phyloP scores from a whole-genome alignment of 1,284 basidiomycete genomes.

The Ustilago vetiveriae region DNA sequence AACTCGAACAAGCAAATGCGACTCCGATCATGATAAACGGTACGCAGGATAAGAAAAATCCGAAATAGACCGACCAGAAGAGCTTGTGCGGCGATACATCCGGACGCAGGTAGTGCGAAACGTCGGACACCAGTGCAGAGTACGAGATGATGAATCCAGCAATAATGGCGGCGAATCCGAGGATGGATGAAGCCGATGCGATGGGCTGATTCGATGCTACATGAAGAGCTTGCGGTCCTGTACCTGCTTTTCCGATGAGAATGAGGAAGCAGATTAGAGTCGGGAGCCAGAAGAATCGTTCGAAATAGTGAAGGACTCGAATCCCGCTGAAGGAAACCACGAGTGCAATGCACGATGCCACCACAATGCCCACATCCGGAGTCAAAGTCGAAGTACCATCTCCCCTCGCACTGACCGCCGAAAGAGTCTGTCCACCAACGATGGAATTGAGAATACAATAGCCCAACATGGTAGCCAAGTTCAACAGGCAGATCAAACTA shows the following conservation, averaged over 20 bases:
- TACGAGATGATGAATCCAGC: slow-evolving; percentile 72
- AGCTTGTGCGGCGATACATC: slow-evolving; percentile 70
- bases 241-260: slow-evolving; percentile 71
- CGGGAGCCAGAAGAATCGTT: slow-evolving; percentile 79
- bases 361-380: slow-evolving; percentile 81
- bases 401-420: slow-evolving; percentile 65
- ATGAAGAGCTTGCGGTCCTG: slow-evolving; percentile 71
- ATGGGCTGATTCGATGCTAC: slow-evolving; percentile 71
- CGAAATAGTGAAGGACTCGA: slow-evolving; percentile 76
- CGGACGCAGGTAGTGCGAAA: slow-evolving; percentile 68
- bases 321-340: slow-evolving; percentile 83
- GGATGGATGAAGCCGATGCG: slow-evolving; percentile 69
- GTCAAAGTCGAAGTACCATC: slow-evolving; percentile 53
- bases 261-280: slow-evolving; percentile 76
- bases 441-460: slow-evolving; percentile 74
- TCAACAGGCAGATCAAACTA: slow-evolving; percentile 71
- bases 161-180: slow-evolving; percentile 73
- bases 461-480: slow-evolving; percentile 51
- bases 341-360: slow-evolving; percentile 81
- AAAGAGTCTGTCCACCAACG: slow-evolving; percentile 69
- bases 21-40: slow-evolving; percentile 74
- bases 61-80: slow-evolving; percentile 73
- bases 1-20: slow-evolving; percentile 71
- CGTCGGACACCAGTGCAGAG: slow-evolving; percentile 68
- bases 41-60: slow-evolving; percentile 72